Conservation (phyloP, 163 green algal species). For the Picocystis sp. region DNA sequence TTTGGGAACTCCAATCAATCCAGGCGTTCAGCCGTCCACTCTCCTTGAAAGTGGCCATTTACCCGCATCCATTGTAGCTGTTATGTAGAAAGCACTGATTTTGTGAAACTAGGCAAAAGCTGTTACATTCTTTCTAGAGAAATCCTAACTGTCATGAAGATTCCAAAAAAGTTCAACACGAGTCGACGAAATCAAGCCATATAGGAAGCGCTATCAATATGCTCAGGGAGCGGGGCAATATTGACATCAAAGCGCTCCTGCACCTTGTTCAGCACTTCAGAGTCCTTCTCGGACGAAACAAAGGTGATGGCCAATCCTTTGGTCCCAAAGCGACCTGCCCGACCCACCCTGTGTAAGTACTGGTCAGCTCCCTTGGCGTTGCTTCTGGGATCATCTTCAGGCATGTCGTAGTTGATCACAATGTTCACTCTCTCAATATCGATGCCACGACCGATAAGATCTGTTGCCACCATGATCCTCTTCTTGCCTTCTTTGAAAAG, state of each 20-base stretch:
- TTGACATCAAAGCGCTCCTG: conserved; percentile 98
- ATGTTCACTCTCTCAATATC: conserved; percentile 99
- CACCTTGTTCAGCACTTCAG: conserved; percentile 70
- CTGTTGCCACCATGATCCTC: conserved; percentile 94
- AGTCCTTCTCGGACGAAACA: conserved; percentile 75
- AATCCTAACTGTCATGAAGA: background rate
- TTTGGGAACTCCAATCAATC: too few relatives aligned
- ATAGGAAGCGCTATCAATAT: conserved; percentile 79
- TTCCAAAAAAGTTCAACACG: background rate
- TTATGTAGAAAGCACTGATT: too few relatives aligned
- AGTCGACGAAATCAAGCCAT: conserved; percentile 26
- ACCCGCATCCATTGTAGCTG: too few relatives aligned
- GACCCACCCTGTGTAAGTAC: conserved; percentile 92
- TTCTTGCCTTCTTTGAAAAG: conserved; percentile 47
- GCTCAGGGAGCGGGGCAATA: conserved; percentile 89
- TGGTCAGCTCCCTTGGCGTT: conserved; percentile 90
- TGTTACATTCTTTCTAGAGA: too few relatives aligned
- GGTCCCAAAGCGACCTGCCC: conserved; percentile 93
- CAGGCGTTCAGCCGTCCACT: too few relatives aligned
- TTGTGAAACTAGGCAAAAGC: too few relatives aligned
- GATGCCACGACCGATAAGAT: conserved; percentile 93
- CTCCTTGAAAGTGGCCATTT: too few relatives aligned
- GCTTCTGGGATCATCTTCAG: conserved; percentile 62
- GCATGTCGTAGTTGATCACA: conserved; percentile 99
- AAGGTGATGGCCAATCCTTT: conserved; percentile 99